A percentile compares a stretch with the other conserved stretches of the same genome.
phyloP scores from a whole-genome alignment of 2,329 filamentous ascomycete species.

The Acephala macrosclerotiorum region DNA sequence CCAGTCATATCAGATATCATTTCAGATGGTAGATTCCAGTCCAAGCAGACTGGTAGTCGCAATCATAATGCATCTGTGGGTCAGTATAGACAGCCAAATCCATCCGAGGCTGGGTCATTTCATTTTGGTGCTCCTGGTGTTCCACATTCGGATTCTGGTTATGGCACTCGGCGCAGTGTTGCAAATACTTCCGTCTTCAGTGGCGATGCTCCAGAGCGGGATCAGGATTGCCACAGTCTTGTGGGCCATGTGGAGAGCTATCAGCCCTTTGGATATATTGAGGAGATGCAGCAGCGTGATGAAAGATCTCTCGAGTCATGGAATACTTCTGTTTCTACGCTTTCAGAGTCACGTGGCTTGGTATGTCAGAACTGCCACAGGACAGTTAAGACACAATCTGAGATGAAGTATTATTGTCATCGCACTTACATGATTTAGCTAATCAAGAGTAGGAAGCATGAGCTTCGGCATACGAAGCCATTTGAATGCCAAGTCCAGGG shows the following conservation, averaged over 20 bases:
- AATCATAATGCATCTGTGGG: slow-evolving; percentile 32
- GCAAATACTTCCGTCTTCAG: slow-evolving; percentile 43
- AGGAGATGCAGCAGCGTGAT: slow-evolving; percentile 33
- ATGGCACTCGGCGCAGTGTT: slow-evolving; percentile 43
- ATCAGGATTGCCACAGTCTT: slow-evolving; percentile 41
- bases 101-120: slow-evolving; percentile 39
- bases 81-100: slow-evolving; percentile 43
- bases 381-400: slow-evolving; percentile 58
- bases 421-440: slow-evolving; percentile 27
- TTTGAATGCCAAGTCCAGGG: slow-evolving; percentile 64
- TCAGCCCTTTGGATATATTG: slow-evolving; percentile 34
- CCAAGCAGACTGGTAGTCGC: slow-evolving; percentile 37
- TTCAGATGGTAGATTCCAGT: slow-evolving; percentile 32
- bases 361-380: slow-evolving; percentile 51
- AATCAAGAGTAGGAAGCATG: slow-evolving; percentile 70
- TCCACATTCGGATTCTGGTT: slow-evolving; percentile 46
- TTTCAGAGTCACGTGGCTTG: slow-evolving; percentile 31
- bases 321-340: slow-evolving; percentile 24
- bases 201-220: slow-evolving; percentile 40
- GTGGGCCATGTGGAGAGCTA: slow-evolving; percentile 36
- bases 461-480: slow-evolving; percentile 72
- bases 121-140: slow-evolving; percentile 30
- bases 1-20: slow-evolving; percentile 31
- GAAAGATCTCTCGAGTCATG: slow-evolving; percentile 30
- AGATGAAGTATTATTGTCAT: slow-evolving; percentile 57